phyloP scores from a whole-genome alignment of 495 filamentous ascomycete species.

The Tuber calosporum region DNA sequence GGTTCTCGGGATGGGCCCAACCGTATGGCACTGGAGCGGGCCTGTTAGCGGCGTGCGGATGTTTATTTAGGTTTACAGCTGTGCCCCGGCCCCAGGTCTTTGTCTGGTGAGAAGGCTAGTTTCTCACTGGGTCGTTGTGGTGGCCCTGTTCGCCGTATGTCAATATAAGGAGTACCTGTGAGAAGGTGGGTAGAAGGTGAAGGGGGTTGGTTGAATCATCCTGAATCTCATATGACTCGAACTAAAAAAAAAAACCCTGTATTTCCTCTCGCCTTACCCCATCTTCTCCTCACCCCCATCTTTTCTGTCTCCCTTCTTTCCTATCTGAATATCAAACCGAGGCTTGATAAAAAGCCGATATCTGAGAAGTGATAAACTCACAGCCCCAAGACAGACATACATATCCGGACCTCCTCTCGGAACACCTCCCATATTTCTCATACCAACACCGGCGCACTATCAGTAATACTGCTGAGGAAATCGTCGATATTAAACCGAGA shows the following conservation, averaged over 20 bases:
- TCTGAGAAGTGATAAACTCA: constrained; percentile 35
- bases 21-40: constrained; percentile 28
- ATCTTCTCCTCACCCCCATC: constrained; percentile 34
- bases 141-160: constrained; percentile 9
- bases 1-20: constrained; percentile 34
- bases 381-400: constrained; percentile 5
- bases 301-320: constrained; percentile 25
- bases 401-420: constrained; percentile 13
- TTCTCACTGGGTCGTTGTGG: constrained; percentile 24
- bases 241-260: constrained; percentile 34
- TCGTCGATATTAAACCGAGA: constrained; percentile 20
- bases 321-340: constrained; percentile 31
- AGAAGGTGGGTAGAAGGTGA: constrained; percentile 31
- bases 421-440: constrained; percentile 17
- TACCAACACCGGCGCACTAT: constrained; percentile 15
- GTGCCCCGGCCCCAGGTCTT: constrained; percentile 8
- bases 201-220: constrained; percentile 37
- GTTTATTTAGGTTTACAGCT: constrained; percentile 19
- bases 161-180: constrained; percentile 27
- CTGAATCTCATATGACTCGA: constrained; percentile 31
- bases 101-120: constrained; percentile 13
- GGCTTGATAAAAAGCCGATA: constrained; percentile 38
- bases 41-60: constrained; percentile 19
- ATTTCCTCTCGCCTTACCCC: constrained; percentile 33
- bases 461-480: constrained; percentile 13